Evolutionary conservation across 83 land plant species (phyloP).

Genomic region (Picea abies): DNA sequence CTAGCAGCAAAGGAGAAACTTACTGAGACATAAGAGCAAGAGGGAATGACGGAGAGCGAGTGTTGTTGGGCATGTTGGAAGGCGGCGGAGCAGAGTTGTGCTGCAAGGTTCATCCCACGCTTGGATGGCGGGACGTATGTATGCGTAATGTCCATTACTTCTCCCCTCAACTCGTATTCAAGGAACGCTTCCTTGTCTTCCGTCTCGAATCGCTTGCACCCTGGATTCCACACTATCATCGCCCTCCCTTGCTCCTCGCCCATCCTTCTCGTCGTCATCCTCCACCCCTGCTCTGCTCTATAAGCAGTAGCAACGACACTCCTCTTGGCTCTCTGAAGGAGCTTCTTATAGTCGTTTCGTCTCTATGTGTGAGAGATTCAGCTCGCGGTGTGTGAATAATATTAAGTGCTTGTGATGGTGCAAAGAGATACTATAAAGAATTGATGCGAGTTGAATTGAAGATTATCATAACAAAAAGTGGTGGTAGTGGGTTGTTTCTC

Average conservation of each 20-base stretch:
- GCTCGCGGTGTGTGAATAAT: no score
- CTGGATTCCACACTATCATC: slow-evolving; percentile 57
- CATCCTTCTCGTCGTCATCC: no score
- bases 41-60: slow-evolving; percentile 56
- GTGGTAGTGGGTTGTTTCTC: no score
- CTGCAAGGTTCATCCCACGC: slow-evolving; percentile 68
- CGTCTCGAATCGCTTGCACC: slow-evolving; percentile 47
- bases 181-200: slow-evolving; percentile 62
- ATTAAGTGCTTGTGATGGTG: no score
- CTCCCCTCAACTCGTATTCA: slow-evolving; percentile 41
- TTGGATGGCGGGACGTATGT: slow-evolving; percentile 76
- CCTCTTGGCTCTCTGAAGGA: no score
- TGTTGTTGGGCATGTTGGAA: slow-evolving; percentile 60
- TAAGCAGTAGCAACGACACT: no score
- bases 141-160: slow-evolving; percentile 72
- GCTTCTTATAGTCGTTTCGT: no score
- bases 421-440: no score
- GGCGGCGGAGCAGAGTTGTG: slow-evolving; percentile 67
- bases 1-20: background rate
- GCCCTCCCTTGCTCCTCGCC: slow-evolving; percentile 11
- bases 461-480: no score
- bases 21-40: slow-evolving; percentile 83
- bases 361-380: no score
- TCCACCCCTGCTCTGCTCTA: no score
- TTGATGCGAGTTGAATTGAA: no score